These are phyloP conservation scores for Torrubiella hemipterigena DNA, from an alignment of 2,329 filamentous ascomycete genomes.

Conservation along the genomic window DNA sequence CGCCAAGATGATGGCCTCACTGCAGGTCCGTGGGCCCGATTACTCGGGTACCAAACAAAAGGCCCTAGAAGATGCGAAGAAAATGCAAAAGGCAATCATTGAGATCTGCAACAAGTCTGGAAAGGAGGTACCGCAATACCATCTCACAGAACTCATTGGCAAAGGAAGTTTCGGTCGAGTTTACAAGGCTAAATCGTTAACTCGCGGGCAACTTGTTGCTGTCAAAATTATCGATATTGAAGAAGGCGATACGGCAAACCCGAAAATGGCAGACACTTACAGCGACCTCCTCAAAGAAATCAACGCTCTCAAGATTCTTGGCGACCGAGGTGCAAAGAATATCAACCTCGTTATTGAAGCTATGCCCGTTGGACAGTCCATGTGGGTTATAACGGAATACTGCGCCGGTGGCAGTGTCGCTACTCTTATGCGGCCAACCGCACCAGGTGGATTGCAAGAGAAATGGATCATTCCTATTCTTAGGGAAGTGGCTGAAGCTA, in stretches of 20 bases:
- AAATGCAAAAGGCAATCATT: not conserved
- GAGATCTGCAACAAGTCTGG: not conserved
- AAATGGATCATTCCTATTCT: conserved; percentile 40
- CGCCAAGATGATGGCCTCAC: not conserved
- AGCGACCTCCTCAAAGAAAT: conserved; percentile 40
- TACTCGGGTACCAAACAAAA: not conserved
- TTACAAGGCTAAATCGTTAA: conserved; percentile 39
- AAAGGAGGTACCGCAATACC: conserved; percentile 34
- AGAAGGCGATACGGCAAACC: conserved; percentile 50
- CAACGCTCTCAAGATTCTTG: conserved; percentile 44
- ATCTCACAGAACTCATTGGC: conserved; percentile 51
- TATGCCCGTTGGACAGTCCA: conserved; percentile 47
- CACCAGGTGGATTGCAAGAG: conserved; percentile 33
- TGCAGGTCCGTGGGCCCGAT: not conserved
- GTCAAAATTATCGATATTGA: conserved; percentile 70
- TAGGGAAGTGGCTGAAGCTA: conserved; percentile 33
- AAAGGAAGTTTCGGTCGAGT: conserved; percentile 56
- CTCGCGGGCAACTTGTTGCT: conserved; percentile 39
- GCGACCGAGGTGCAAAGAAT: conserved; percentile 48
- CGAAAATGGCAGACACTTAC: conserved; percentile 33
- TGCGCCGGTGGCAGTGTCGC: conserved; percentile 56
- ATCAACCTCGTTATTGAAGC: conserved; percentile 56
- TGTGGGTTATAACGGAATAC: conserved; percentile 61
- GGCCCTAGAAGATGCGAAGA: not conserved
- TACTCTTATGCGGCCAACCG: conserved; percentile 38